These are phyloP conservation scores for Rhodocollybia butyracea DNA, from an alignment of 768 basidiomycete genomes.

Conservation along the genomic window DNA sequence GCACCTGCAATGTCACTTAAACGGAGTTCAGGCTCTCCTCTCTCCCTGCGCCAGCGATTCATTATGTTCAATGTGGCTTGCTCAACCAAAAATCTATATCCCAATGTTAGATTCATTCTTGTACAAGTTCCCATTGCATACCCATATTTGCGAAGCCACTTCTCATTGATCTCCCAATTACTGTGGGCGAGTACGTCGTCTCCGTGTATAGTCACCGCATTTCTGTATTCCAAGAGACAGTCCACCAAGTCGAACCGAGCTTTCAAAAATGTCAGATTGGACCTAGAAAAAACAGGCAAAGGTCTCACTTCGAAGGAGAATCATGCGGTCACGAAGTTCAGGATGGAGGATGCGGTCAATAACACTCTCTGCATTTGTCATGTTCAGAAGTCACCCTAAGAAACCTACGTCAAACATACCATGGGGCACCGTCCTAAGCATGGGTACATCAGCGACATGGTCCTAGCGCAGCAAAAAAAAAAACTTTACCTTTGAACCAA, in stretches of 20 bases:
- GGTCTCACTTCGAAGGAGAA: conserved; percentile 69
- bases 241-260: conserved; percentile 80
- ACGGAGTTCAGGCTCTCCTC: conserved; percentile 74
- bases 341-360: conserved; percentile 90
- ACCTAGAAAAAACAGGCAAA: conserved; percentile 13
- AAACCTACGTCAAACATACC: conserved; percentile 54
- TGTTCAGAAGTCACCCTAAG: no score
- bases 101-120: not conserved
- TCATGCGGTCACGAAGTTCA: conserved; percentile 87
- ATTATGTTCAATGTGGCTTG: conserved; percentile 61
- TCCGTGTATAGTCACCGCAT: conserved; percentile 73
- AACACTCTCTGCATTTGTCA: conserved; percentile 63
- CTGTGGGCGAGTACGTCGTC: conserved; percentile 87
- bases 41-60: conserved; percentile 87
- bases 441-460: conserved; percentile 8
- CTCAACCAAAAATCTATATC: conserved; percentile 62
- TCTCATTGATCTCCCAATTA: conserved; percentile 88
- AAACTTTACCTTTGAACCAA: conserved; percentile 70
- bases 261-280: conserved; percentile 22
- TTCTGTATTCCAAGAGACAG: conserved; percentile 71
- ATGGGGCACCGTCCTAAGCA: conserved; percentile 73
- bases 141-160: conserved; percentile 83
- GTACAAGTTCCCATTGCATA: no score
- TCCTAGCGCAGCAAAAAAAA: not conserved
- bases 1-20: conserved; percentile 46